Evolutionary conservation across 208 protist genomes (phyloP), one percentile per base, ranked within the genome.

Genomic region (Acanthamoeba polyphaga): DNA sequence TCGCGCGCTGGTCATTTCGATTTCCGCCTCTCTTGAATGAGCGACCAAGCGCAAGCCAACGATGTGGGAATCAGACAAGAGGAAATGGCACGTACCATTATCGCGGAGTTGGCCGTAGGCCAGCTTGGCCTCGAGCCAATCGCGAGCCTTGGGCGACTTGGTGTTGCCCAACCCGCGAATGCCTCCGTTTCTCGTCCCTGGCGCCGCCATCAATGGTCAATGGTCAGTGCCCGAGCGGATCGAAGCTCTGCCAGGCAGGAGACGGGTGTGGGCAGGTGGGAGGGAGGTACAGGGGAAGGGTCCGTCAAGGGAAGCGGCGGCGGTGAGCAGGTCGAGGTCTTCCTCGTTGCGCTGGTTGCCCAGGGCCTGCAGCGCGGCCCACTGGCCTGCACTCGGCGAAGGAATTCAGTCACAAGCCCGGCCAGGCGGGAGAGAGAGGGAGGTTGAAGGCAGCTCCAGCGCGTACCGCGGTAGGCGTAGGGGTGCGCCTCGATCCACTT

Each of bases 331-430:
- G 51, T 53, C 80, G 38, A 88, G 53, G n/a, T 88, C 80, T 9
- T 88, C 80, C 49, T 62, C 53, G 27, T 88, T 88, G 5, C 80
- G 10, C 53, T 88, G 80, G n/a, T 64, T 22, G 51, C 80, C 80
- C 19, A 88, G 80, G 60, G 80, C 80, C 53, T 88, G 80, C 46
- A 88, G 29, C n/a, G 80, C 80, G 27, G 80, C 80, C 80, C 80
- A 88, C 38, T 38, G 43, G 13, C 80, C 80, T 53, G 19, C 12
- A 43, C 38, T 5, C 9, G 12, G n/a, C 27, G 15, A 24, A 12
- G 55, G 19, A 24, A 62, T 24, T 62, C 55, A 24, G 17, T 17
- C 7, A 27, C 0, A 62, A 22, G 53, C 38, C 38, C 22, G 55
- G 55, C 17, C 13, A 62, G 55, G 55, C 17, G 55, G 22, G 55